Evolutionary conservation across 371 early-diverging fungal species (phyloP), one percentile per base, ranked within the genome.

Genomic region (Circinella minor): DNA sequence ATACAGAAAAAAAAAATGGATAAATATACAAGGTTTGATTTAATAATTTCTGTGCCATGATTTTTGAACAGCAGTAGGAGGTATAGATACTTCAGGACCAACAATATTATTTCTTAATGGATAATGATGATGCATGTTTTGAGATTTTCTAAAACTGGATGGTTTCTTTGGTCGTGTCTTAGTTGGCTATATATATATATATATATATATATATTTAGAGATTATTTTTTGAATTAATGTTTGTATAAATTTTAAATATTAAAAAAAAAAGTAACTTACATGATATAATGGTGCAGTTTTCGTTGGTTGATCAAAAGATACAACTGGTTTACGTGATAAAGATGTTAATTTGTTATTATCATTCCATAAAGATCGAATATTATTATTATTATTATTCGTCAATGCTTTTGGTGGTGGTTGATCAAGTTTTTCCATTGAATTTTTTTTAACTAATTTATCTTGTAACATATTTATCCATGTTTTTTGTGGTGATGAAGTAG

Each of bases 141-240:
- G 62, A 4, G 62, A 27, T 55, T 65, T 63, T 48, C 70, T 64
- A 55, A 70, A 38, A 48, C 70, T 70, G n/a, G 70, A 57, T 18
- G 70, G 70, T 48, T 65, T 70, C 38, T 61, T 70, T 11, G 70
- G 70, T 36, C 70, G 64, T 6, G 36, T 34, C 27, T 70, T 70
- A 14, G 70, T 70, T 11, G 70, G 70, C 70, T 70, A 48, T 4
- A 54, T 36, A 46, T 43, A 8, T 11, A 63, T 14, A 46, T 70
- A 48, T 4, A 54, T 36, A 46, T 43, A 8, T 11, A 63, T 14
- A 46, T 14, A 63, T 0, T 8, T 39, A 63, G 36, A 20, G 11
- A 17, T 51, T 14, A 55, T 55, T n/a, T 36, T 18, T 62, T 37
- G 1, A 4, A 34, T 1, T 39, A n/a, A 4, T 1, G 13, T 38